A percentile compares a stretch with the other conserved stretches of the same genome.
Evolutionary conservation across 306 rosid genomes (phyloP).

Genomic region (Neltuma alba): DNA sequence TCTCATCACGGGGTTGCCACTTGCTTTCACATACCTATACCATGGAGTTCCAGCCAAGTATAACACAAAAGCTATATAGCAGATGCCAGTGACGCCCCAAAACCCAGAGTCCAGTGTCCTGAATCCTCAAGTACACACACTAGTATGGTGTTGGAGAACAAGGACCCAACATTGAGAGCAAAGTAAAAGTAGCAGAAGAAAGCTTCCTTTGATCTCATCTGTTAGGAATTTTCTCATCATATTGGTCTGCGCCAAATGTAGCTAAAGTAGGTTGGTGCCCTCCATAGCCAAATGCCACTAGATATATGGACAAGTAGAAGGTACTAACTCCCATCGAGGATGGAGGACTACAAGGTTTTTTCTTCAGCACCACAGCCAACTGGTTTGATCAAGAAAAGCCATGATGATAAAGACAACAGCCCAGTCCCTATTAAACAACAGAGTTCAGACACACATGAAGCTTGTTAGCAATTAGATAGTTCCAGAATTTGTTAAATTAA

Average conservation of each 20-base stretch:
- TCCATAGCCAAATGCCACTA: slow-evolving; percentile 73
- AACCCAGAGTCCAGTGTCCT: slow-evolving; percentile 67
- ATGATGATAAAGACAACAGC: slow-evolving; percentile 51
- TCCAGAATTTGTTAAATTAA: background rate
- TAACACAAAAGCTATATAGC: slow-evolving; percentile 52
- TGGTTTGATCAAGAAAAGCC: slow-evolving; percentile 61
- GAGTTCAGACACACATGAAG: background rate
- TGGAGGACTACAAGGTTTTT: slow-evolving; percentile 41
- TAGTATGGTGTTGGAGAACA: slow-evolving; percentile 62
- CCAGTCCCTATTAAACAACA: slow-evolving; percentile 50
- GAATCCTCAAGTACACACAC: slow-evolving; percentile 69
- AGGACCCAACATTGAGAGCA: slow-evolving; percentile 60
- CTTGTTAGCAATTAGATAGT: background rate
- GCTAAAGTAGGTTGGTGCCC: slow-evolving; percentile 76
- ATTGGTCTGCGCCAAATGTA: slow-evolving; percentile 74
- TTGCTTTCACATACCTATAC: slow-evolving; percentile 52
- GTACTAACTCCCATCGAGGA: slow-evolving; percentile 42
- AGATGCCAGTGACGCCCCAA: slow-evolving; percentile 48
- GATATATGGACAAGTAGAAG: slow-evolving; percentile 63
- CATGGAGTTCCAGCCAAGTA: slow-evolving; percentile 51
- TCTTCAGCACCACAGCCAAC: slow-evolving; percentile 55
- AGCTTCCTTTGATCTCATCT: slow-evolving; percentile 44
- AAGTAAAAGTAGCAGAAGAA: slow-evolving; percentile 69
- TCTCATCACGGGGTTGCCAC: slow-evolving; percentile 63
- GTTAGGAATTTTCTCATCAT: slow-evolving; percentile 53